phyloP scores from a whole-genome alignment of 2,329 filamentous ascomycete species.

The Scytalidium lignicola region DNA sequence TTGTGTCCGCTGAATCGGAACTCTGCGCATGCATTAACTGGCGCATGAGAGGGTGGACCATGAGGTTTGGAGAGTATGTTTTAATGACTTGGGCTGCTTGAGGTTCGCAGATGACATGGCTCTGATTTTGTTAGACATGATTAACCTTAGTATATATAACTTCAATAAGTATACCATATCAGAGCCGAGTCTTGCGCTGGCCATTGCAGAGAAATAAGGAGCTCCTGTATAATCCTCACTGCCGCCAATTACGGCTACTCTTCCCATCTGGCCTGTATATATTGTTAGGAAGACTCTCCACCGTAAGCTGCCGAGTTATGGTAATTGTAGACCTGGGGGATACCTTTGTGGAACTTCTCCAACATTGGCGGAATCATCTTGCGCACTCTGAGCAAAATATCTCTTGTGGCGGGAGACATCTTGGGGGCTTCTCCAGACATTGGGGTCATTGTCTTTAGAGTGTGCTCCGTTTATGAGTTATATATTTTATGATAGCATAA shows the following conservation, averaged over 20 bases:
- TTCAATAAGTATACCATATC: slow-evolving; percentile 64
- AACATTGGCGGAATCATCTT: slow-evolving; percentile 93
- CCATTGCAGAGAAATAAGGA: slow-evolving; percentile 97
- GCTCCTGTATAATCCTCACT: slow-evolving; percentile 96
- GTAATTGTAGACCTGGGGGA: slow-evolving; percentile 11
- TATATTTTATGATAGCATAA: neutral
- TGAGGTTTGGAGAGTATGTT: slow-evolving; percentile 94
- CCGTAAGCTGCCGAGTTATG: slow-evolving; percentile 2
- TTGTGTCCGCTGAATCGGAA: slow-evolving; percentile 49
- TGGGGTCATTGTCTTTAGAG: slow-evolving; percentile 2
- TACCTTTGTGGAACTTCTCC: slow-evolving; percentile 93
- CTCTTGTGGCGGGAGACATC: slow-evolving; percentile 67
- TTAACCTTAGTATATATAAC: slow-evolving; percentile 22
- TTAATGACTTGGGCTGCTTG: slow-evolving; percentile 87
- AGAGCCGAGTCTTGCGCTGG: slow-evolving; percentile 81
- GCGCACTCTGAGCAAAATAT: slow-evolving; percentile 74
- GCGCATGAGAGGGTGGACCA: slow-evolving; percentile 96
- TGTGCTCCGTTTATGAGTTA: neutral
- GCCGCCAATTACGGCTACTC: slow-evolving; percentile 89
- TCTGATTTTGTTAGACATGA: slow-evolving; percentile 40
- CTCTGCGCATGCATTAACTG: slow-evolving; percentile 55
- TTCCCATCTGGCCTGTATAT: slow-evolving; percentile 75
- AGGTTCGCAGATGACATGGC: slow-evolving; percentile 92
- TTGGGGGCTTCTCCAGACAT: slow-evolving; percentile 29
- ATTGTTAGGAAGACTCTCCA: slow-evolving; percentile 10